Base-by-base conservation (phyloP, 352 stramenopile genomes). In the Phytopythium delawarense region DNA sequence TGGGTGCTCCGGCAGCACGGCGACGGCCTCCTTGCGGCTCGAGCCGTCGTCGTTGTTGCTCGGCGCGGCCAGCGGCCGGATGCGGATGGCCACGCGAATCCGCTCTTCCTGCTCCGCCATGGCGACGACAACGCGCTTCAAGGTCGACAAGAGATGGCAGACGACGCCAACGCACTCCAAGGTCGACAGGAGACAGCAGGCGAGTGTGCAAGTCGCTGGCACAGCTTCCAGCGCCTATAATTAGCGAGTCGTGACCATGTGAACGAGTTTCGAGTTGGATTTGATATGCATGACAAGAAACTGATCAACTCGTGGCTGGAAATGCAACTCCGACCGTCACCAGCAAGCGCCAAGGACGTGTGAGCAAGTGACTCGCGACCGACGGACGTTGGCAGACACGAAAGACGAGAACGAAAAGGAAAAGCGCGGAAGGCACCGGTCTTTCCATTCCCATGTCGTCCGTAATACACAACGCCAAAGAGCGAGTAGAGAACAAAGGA, bases 31-130 rank as follows among this genome's bases (percentile, higher is more conserved):
- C 23, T 64, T 42, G 39, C 34, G 20, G 39, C 8, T 9, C 20
- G 4, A 20, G 39, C n/a, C 42, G 42, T 18, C 21, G n/a, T 40
- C 21, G 16, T 59, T 52, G 25, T 37, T 21, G 42, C 42, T 52
- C 12, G 39, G 3, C 35, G 50, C 13, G 1, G 56, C 13, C 7
- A 66, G 67, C 2, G 83, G 83, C 37, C 83, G 78, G 45, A 80
- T 77, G 20, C 83, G 80, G n/a, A 92, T 68, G 8, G 74, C 83
- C 0, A 92, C 80, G 12, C 72, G 83, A 53, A 92, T 87, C 49
- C 79, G 76, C 63, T 92, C 80, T 55, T 88, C 78, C 23, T 81
- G 76, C 42, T 81, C 71, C 25, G 35, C 35, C 75, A 84, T 84
- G 11, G 34, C 0, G 13, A 16, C 20, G 21, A 53, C 4, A 35